phyloP scores from a whole-genome alignment of 768 basidiomycete genomes.

The Lactarius sanguifluus region DNA sequence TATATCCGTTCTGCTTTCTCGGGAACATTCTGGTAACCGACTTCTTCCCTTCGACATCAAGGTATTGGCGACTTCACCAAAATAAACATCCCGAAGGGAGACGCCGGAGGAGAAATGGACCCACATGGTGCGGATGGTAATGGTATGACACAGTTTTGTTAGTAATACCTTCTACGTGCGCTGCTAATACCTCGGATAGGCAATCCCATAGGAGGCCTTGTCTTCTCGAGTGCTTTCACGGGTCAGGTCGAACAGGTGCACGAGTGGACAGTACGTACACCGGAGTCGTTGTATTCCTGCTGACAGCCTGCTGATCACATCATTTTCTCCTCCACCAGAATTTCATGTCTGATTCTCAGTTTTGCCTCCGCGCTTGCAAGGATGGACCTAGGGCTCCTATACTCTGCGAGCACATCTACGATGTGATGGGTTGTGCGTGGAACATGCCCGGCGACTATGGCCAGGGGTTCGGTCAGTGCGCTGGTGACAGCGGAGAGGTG shows the following conservation, averaged over 20 bases:
- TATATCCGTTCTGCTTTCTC: not conserved
- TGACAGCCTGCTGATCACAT: slow-evolving; percentile 17
- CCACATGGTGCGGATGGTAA: slow-evolving; percentile 65
- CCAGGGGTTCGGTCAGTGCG: slow-evolving; percentile 44
- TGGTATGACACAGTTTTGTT: slow-evolving; percentile 36
- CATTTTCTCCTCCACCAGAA: slow-evolving; percentile 41
- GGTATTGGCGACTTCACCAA: slow-evolving; percentile 64
- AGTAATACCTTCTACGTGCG: not conserved
- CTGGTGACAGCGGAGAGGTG: slow-evolving; percentile 52
- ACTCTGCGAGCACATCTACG: slow-evolving; percentile 62
- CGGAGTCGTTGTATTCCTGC: not conserved
- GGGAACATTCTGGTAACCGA: not conserved
- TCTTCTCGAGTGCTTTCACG: slow-evolving; percentile 68
- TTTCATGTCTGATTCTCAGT: slow-evolving; percentile 57
- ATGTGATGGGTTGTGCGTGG: slow-evolving; percentile 58
- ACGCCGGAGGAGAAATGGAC: slow-evolving; percentile 65
- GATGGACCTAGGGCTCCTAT: slow-evolving; percentile 48
- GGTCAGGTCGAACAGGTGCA: slow-evolving; percentile 56
- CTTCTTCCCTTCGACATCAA: slow-evolving; percentile 31
- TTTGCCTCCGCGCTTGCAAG: slow-evolving; percentile 74
- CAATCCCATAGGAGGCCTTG: slow-evolving; percentile 63
- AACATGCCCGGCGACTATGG: slow-evolving; percentile 56
- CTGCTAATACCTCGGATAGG: slow-evolving; percentile 34
- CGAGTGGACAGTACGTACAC: slow-evolving; percentile 65
- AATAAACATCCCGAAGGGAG: slow-evolving; percentile 61